These are phyloP conservation scores for Tinospora cordifolia DNA, from an alignment of 164 flowering plant species.

Conservation along the genomic window DNA sequence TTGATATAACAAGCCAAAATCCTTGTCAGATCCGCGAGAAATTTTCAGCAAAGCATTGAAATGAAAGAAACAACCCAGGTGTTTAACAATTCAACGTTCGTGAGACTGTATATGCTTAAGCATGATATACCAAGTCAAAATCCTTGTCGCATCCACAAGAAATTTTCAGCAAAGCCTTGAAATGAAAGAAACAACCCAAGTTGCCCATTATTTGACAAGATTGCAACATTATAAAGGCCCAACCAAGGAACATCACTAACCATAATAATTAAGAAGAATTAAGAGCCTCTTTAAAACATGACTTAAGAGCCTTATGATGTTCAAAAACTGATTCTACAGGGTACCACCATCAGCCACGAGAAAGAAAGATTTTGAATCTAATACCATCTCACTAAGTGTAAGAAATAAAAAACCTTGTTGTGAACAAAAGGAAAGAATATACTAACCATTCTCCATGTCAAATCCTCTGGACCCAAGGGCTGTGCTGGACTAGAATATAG, in stretches of 20 bases:
- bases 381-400: background rate
- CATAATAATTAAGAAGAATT: background rate
- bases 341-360: too few relatives aligned
- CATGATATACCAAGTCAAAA: background rate
- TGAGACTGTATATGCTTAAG: too few relatives aligned
- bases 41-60: background rate
- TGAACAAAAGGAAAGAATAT: background rate
- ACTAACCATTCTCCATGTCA: conserved; percentile 92
- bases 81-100: too few relatives aligned
- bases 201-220: too few relatives aligned
- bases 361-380: too few relatives aligned
- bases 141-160: background rate
- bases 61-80: background rate
- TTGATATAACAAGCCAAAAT: background rate
- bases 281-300: background rate
- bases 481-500: conserved; percentile 83
- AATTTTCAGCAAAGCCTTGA: background rate
- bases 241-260: background rate
- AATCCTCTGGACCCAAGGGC: conserved; percentile 87
- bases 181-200: background rate
- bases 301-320: background rate
- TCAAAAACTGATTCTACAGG: background rate
- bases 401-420: background rate
- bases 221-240: background rate
- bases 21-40: background rate